Conservation (phyloP, 1,284 basidiomycete species). For the Sparassis latifolia region DNA sequence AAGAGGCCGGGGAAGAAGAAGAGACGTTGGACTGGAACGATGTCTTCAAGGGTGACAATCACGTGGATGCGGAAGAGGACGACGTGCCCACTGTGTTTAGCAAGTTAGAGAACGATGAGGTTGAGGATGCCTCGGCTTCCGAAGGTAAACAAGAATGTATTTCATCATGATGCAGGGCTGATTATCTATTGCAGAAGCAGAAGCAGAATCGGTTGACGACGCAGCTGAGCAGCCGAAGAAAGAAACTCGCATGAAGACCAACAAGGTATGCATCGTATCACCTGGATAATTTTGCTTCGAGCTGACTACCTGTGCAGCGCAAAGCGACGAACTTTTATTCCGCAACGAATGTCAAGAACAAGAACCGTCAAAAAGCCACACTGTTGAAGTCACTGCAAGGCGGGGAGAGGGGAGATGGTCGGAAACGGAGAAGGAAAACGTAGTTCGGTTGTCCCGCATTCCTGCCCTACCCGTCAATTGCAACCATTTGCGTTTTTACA, state of each 20-base stretch:
- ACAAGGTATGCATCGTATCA: conserved; percentile 49
- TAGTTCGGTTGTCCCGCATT: background rate
- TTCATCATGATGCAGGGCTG: conserved; percentile 5
- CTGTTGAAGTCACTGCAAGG: conserved; percentile 36
- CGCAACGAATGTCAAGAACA: conserved; percentile 84
- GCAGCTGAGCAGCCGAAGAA: conserved; percentile 34
- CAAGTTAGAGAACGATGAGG: conserved; percentile 11
- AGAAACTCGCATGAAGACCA: conserved; percentile 81
- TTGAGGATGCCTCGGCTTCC: background rate
- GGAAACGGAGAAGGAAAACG: conserved; percentile 10
- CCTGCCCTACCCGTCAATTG: no score
- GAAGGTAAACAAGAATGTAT: conserved; percentile 6
- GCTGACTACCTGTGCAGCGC: conserved; percentile 39
- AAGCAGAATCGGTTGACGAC: conserved; percentile 6
- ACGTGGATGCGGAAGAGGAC: conserved; percentile 7
- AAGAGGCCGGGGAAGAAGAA: conserved; percentile 20
- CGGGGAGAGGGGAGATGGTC: conserved; percentile 13
- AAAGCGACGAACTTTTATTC: conserved; percentile 92
- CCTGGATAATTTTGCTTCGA: background rate
- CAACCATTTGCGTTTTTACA: no score
- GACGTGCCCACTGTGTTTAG: conserved; percentile 14
- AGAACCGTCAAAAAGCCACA: conserved; percentile 60
- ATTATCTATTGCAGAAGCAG: conserved; percentile 1
- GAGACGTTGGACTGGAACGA: conserved; percentile 58
- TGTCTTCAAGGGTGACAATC: conserved; percentile 43